phyloP scores from a whole-genome alignment of 177 flowering plant species.

The Vitis hybrid region DNA sequence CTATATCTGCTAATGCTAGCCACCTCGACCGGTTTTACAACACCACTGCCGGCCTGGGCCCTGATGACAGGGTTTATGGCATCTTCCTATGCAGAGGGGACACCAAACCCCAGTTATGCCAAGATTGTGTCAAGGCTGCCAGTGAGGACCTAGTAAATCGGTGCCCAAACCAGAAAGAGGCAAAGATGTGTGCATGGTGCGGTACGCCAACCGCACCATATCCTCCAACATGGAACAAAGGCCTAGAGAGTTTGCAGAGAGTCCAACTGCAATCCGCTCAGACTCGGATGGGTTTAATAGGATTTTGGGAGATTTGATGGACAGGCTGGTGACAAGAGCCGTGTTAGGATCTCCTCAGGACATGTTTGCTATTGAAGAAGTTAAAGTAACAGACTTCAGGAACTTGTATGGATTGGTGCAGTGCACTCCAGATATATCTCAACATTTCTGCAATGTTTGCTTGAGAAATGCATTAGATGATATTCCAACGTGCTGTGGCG shows the following conservation, averaged over 20 bases:
- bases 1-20: conserved; percentile 13
- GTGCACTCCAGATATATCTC: no score
- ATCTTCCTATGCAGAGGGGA: conserved; percentile 30
- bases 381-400: no score
- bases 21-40: conserved; percentile 23
- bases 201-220: conserved; percentile 14
- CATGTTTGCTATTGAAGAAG: no score
- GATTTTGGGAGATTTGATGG: conserved; percentile 2
- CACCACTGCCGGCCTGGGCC: conserved; percentile 14
- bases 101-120: conserved; percentile 5
- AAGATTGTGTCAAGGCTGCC: conserved; percentile 15
- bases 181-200: conserved; percentile 12
- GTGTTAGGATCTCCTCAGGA: not conserved
- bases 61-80: conserved; percentile 9
- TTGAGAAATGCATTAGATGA: no score
- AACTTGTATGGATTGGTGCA: no score
- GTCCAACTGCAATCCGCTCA: no score
- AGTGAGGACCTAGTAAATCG: not conserved
- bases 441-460: no score
- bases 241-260: no score
- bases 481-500: no score
- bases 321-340: not conserved
- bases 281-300: not conserved
- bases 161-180: conserved; percentile 19
- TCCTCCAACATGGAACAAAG: not conserved